phyloP scores from a whole-genome alignment of 495 filamentous ascomycete genomes.

The Entonaema liquescens region DNA sequence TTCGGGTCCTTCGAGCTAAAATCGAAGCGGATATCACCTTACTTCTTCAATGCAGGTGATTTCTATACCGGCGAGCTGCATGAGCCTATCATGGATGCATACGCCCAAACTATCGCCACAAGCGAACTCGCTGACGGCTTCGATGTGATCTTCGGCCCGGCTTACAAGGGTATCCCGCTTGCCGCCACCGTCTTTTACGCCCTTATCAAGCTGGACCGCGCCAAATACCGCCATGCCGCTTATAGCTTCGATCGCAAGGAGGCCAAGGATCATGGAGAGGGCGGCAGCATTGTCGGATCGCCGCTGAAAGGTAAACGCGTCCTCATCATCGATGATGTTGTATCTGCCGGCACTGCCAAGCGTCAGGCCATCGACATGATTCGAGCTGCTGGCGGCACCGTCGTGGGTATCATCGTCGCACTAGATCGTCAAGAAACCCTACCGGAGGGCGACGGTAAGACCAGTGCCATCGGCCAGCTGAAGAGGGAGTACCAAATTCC shows the following conservation, averaged over 20 bases:
- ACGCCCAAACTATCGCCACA: constrained; percentile 73
- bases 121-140: constrained; percentile 59
- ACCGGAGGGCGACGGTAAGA: constrained; percentile 61
- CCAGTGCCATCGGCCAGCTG: constrained; percentile 79
- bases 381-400: constrained; percentile 76
- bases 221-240: constrained; percentile 64
- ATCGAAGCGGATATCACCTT: constrained; percentile 91
- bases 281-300: constrained; percentile 88
- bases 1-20: constrained; percentile 93
- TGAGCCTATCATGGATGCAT: constrained; percentile 76
- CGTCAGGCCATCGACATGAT: constrained; percentile 90
- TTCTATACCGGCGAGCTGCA: constrained; percentile 82
- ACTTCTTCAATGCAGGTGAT: constrained; percentile 96
- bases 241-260: constrained; percentile 97
- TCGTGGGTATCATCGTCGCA: constrained; percentile 86
- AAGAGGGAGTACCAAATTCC: constrained; percentile 70
- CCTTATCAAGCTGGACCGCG: constrained; percentile 68
- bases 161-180: constrained; percentile 95
- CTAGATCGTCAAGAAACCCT: constrained; percentile 90
- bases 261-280: constrained; percentile 92
- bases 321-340: constrained; percentile 93
- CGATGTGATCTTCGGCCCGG: constrained; percentile 82
- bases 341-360: constrained; percentile 93
- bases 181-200: constrained; percentile 76
- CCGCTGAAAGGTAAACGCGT: constrained; percentile 82